Base-by-base conservation (phyloP, 805 yeast species). In the Metschnikowia matae region DNA sequence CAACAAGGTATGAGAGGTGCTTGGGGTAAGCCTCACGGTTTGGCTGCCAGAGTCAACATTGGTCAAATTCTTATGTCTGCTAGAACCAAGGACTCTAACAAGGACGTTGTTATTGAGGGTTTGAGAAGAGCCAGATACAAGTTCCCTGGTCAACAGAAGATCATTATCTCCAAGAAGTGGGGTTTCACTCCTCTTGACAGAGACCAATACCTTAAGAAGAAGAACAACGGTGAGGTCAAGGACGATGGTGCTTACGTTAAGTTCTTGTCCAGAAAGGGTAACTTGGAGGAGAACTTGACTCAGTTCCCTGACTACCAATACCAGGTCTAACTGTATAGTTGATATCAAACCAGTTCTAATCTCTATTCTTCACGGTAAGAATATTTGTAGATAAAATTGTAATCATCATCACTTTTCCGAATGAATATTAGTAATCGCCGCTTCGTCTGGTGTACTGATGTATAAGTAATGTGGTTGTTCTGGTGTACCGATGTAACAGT, bases 1-100 rank as follows among this genome's bases (percentile, higher is more conserved):
- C 99, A 94, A 84, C 98, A 94, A 83, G 99, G 99, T 91, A 94
- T 94, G 99, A 92, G 99, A 89, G 96, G 96, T 85, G 99, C 99
- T 75, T 94, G 98, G 98, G 99, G 99, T 90, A 94, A 94, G 84
- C 99, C 99, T 71, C 97, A 91, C 71, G 99, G 99, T 84, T 83
- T 90, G 72, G 99, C 98, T 69, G 99, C 99, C 70, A 90, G 99
- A 80, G 98, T 94, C 76, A 81, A 81, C 81, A 94, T 94, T 79
- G 99, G 99, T 74, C 99, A 94, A 83, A 85, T 94, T 76, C 84
- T 94, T 75, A 84, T 94, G 82, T 92, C 98, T 64, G 89, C 89
- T 77, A 92, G 99, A 84, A 88, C 97, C 79, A 92, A 87, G 85
- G 99, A 94, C 80, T 78, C 84, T 71, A 91, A 90, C 96, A 90